Evolutionary conservation across 345 rosid genomes (phyloP).

Genomic region (Cardamine chenopodiifolia): DNA sequence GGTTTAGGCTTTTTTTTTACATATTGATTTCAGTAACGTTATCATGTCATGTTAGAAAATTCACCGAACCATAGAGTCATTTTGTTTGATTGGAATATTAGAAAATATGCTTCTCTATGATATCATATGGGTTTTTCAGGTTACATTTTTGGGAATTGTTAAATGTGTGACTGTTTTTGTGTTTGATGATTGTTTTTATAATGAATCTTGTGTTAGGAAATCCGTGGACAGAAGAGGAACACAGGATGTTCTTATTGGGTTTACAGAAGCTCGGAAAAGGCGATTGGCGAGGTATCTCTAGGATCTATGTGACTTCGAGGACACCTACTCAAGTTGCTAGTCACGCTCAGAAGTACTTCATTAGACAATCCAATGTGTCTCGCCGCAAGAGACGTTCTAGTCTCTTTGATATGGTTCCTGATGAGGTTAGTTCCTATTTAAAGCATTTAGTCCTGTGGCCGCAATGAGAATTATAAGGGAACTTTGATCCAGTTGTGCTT

Average conservation of each 20-base stretch:
- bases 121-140: not conserved
- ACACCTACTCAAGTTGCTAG: slow-evolving; percentile 98
- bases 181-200: slow-evolving; percentile 3
- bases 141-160: not conserved
- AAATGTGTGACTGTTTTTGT: not conserved
- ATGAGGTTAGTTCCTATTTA: slow-evolving; percentile 53
- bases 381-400: slow-evolving; percentile 95
- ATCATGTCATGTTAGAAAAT: not conserved
- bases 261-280: slow-evolving; percentile 91
- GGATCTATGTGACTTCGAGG: slow-evolving; percentile 74
- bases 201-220: slow-evolving; percentile 49
- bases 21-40: not conserved
- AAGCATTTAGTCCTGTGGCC: not conserved
- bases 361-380: slow-evolving; percentile 71
- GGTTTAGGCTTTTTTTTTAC: not conserved
- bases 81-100: not conserved
- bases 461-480: not conserved
- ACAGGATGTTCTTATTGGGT: slow-evolving; percentile 84
- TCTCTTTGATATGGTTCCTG: slow-evolving; percentile 84
- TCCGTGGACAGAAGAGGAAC: slow-evolving; percentile 97
- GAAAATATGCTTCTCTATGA: too few species aligned
- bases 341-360: slow-evolving; percentile 93
- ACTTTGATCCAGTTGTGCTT: not conserved
- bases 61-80: not conserved
- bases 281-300: slow-evolving; percentile 97